Evolutionary conservation across 75 land plant species (phyloP).

Genomic region (Sequoia sempervirens): DNA sequence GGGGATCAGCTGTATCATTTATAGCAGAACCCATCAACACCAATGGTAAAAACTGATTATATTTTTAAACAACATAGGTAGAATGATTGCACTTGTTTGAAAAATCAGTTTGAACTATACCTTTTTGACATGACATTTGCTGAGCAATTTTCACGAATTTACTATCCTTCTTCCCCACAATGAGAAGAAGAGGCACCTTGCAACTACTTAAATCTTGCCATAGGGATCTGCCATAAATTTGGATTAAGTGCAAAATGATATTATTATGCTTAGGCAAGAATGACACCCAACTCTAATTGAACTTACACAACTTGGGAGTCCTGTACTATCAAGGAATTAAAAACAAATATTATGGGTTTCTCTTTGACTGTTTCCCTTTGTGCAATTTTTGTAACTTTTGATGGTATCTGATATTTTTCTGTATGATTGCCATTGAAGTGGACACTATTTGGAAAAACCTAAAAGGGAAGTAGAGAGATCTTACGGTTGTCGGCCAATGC

Average conservation of each 20-base stretch:
- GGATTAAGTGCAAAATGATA: not conserved
- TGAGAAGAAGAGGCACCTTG: constrained; percentile 52
- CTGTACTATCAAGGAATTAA: not conserved
- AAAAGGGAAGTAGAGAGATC: constrained; percentile 11
- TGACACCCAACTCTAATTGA: not conserved
- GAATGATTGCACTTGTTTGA: not conserved
- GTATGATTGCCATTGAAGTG: not conserved
- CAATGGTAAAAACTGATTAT: not conserved
- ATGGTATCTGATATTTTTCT: not conserved
- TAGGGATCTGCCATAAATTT: constrained; percentile 41
- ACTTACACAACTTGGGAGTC: not conserved
- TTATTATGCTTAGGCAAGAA: not conserved
- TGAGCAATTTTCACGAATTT: constrained; percentile 68
- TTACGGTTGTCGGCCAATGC: constrained; percentile 88
- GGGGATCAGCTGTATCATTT: constrained; percentile 8
- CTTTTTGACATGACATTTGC: constrained; percentile 40
- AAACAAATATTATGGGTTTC: not conserved
- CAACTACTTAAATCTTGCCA: constrained; percentile 65
- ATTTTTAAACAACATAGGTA: constrained; percentile 2
- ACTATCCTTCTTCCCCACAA: constrained; percentile 71
- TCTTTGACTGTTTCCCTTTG: not conserved
- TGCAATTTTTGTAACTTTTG: not conserved
- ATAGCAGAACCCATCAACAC: constrained; percentile 8
- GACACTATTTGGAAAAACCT: not conserved
- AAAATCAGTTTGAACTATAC: not conserved